Percentiles rank a stretch among this genome's conserved stretches.
These are phyloP conservation scores for Penicillium mononematosum DNA, from an alignment of 495 filamentous ascomycete species.

Conservation along the genomic window DNA sequence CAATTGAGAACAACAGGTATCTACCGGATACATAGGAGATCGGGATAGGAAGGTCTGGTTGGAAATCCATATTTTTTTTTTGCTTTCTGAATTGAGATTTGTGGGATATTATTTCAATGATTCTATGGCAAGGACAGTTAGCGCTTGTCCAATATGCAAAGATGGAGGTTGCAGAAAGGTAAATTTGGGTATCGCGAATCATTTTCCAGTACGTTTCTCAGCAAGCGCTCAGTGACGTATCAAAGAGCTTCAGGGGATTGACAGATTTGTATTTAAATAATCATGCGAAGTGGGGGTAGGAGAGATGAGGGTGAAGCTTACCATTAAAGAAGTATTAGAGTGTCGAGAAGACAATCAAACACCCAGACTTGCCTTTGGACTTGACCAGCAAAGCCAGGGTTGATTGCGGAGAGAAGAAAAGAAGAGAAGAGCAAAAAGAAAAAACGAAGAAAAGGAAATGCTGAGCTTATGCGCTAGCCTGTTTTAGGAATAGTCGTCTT, in stretches of 20 bases:
- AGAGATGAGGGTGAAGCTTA: conserved; percentile 25
- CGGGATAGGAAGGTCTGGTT: conserved; percentile 60
- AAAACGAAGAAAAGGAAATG: conserved; percentile 21
- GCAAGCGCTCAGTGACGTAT: conserved; percentile 46
- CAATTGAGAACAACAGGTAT: conserved; percentile 86
- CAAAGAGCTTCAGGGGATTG: conserved; percentile 75
- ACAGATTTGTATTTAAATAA: conserved; percentile 79
- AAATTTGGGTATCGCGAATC: conserved; percentile 20
- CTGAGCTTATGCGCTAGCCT: conserved; percentile 29
- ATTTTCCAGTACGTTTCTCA: conserved; percentile 53
- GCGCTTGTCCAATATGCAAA: conserved; percentile 2
- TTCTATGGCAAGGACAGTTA: conserved; percentile 16
- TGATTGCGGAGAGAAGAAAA: conserved; percentile 15
- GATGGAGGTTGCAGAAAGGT: conserved; percentile 1
- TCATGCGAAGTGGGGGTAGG: conserved; percentile 52
- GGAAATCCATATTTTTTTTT: conserved; percentile 36
- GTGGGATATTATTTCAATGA: conserved; percentile 13
- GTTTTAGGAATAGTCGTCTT: conserved; percentile 23
- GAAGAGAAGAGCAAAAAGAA: conserved; percentile 21
- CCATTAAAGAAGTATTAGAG: conserved; percentile 32
- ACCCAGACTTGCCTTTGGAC: conserved; percentile 13
- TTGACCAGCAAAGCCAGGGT: conserved; percentile 42
- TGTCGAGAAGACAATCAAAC: conserved; percentile 4
- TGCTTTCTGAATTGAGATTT: conserved; percentile 6
- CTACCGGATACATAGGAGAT: conserved; percentile 78